Conservation (phyloP, 495 filamentous ascomycete genomes). For the Echria macrotheca region DNA sequence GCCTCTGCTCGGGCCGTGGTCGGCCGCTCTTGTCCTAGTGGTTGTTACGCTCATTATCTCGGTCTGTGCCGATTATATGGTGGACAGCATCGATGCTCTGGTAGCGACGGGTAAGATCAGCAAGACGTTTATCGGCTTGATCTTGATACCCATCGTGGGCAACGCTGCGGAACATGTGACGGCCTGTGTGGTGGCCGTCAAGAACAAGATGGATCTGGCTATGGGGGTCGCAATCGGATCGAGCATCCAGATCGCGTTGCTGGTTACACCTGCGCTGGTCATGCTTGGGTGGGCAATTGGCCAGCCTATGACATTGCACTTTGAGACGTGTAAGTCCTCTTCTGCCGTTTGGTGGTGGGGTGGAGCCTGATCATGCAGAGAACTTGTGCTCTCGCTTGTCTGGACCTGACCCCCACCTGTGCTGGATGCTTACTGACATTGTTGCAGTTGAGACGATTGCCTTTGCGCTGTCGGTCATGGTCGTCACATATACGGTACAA, state of each 20-base stretch:
- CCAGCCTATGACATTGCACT: conserved; percentile 82
- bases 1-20: conserved; percentile 57
- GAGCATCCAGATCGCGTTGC: conserved; percentile 89
- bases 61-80: conserved; percentile 87
- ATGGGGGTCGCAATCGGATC: conserved; percentile 91
- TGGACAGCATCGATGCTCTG: conserved; percentile 85
- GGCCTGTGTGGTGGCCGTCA: conserved; percentile 83
- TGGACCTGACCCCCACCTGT: background rate
- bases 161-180: conserved; percentile 98
- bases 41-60: conserved; percentile 78
- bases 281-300: conserved; percentile 81
- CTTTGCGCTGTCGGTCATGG: conserved; percentile 81
- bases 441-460: conserved; percentile 78
- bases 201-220: conserved; percentile 97
- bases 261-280: conserved; percentile 86
- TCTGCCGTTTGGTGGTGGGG: background rate
- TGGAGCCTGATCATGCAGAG: background rate
- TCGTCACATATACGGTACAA: conserved; percentile 88
- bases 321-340: conserved; percentile 55
- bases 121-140: conserved; percentile 93
- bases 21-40: conserved; percentile 69
- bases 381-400: background rate
- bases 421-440: background rate
- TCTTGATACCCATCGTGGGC: conserved; percentile 93
- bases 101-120: conserved; percentile 79